These are phyloP conservation scores for Glycine tomentella DNA, from an alignment of 306 rosid species.

Conservation along the genomic window DNA sequence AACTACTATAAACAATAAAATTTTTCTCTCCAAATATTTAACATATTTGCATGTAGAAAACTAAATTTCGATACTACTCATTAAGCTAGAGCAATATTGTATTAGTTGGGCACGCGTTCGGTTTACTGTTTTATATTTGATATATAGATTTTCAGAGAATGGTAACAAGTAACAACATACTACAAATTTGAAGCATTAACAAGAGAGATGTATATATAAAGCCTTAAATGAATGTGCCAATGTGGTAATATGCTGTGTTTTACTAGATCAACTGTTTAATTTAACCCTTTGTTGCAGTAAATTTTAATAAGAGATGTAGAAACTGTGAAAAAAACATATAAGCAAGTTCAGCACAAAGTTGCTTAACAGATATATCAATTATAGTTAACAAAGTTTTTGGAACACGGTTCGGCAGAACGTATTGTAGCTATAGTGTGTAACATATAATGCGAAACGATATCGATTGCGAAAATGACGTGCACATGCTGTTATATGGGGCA, in stretches of 20 bases:
- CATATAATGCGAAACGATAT: conserved; percentile 36
- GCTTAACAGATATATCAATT: conserved; percentile 7
- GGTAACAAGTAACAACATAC: neutral
- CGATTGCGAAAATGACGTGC: conserved; percentile 45
- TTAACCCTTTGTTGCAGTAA: neutral
- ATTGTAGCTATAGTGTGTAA: neutral
- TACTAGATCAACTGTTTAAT: conserved; percentile 16
- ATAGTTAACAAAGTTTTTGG: neutral
- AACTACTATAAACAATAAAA: no score
- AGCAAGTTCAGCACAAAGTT: neutral
- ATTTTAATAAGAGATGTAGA: neutral
- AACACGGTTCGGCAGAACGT: conserved; percentile 21
- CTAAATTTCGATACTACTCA: no score
- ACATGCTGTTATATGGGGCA: conserved; percentile 22
- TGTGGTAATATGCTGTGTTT: conserved; percentile 29
- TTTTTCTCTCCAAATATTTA: no score
- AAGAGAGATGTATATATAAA: neutral
- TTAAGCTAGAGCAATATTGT: no score
- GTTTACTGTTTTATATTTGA: conserved; percentile 11
- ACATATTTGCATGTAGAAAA: no score
- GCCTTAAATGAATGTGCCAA: neutral
- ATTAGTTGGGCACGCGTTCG: no score
- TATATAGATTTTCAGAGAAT: conserved; percentile 5
- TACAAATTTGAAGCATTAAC: conserved; percentile 30
- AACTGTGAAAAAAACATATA: conserved; percentile 14